phyloP scores from a whole-genome alignment of 1,284 basidiomycete species.

The Ceratobasidium sp. region DNA sequence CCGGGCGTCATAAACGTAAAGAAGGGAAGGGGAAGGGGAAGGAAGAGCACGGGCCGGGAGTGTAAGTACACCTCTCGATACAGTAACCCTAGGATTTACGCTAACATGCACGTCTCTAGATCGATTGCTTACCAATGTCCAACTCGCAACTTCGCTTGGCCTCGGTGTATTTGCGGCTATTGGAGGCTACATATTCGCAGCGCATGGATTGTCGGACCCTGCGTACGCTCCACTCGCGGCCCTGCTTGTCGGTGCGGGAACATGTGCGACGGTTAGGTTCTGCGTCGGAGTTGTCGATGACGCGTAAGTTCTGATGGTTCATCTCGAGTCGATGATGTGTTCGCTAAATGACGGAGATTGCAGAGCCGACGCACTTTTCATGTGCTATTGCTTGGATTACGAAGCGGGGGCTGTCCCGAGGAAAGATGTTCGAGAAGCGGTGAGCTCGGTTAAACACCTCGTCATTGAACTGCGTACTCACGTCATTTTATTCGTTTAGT shows the following conservation, averaged over 20 bases:
- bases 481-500: neutral
- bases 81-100: neutral
- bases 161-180: slow-evolving; percentile 84
- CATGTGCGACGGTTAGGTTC: slow-evolving; percentile 85
- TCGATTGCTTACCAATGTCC: slow-evolving; percentile 75
- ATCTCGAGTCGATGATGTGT: neutral
- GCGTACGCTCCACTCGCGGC: slow-evolving; percentile 83
- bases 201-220: slow-evolving; percentile 84
- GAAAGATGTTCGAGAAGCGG: slow-evolving; percentile 78
- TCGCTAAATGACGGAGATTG: slow-evolving; percentile 9
- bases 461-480: neutral
- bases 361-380: slow-evolving; percentile 84
- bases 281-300: slow-evolving; percentile 87
- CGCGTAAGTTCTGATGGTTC: slow-evolving; percentile 64
- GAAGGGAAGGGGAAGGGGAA: slow-evolving; percentile 64
- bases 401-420: slow-evolving; percentile 74
- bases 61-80: slow-evolving; percentile 1
- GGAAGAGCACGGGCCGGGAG: slow-evolving; percentile 39
- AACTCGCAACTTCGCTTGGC: slow-evolving; percentile 79
- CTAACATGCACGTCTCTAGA: slow-evolving; percentile 50
- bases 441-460: slow-evolving; percentile 61
- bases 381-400: slow-evolving; percentile 91
- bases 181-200: slow-evolving; percentile 88
- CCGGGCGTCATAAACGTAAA: slow-evolving; percentile 68
- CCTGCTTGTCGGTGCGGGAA: slow-evolving; percentile 82